Conservation (phyloP, 805 yeast species). For the Metschnikowia dekortorum region DNA sequence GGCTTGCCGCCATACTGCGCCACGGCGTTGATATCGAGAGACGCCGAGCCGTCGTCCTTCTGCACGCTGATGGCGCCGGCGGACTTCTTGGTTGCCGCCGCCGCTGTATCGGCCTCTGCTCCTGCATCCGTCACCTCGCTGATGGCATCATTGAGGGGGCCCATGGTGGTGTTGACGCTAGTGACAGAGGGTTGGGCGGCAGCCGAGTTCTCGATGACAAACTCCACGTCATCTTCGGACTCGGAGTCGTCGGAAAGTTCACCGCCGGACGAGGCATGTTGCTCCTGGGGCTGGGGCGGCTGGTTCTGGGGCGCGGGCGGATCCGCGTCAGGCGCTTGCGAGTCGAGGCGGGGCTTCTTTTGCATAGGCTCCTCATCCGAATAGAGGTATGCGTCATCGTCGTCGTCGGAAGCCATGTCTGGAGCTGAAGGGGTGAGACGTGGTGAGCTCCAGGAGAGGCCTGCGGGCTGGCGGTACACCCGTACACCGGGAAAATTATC, state of each 20-base stretch:
- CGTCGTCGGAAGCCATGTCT: slow-evolving; percentile 44
- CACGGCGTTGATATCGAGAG: slow-evolving; percentile 64
- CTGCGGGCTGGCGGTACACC: no score
- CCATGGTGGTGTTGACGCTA: slow-evolving; percentile 22
- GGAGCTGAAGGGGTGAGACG: background rate
- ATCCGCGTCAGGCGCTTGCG: background rate
- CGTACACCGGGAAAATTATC: no score
- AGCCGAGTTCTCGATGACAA: slow-evolving; percentile 54
- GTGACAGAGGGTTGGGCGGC: slow-evolving; percentile 14
- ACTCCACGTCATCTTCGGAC: slow-evolving; percentile 71
- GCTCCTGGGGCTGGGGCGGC: background rate
- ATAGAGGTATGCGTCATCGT: slow-evolving; percentile 65
- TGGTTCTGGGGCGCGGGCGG: background rate
- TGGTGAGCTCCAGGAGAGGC: no score
- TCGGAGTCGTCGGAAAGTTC: slow-evolving; percentile 31
- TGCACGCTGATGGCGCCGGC: slow-evolving; percentile 25
- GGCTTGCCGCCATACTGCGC: slow-evolving; percentile 79
- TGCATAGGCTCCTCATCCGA: slow-evolving; percentile 32
- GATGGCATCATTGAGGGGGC: slow-evolving; percentile 27
- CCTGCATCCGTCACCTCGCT: slow-evolving; percentile 23
- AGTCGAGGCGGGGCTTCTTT: slow-evolving; percentile 9
- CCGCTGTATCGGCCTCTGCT: background rate
- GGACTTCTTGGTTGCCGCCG: slow-evolving; percentile 20
- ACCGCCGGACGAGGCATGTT: no score
- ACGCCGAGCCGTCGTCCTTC: slow-evolving; percentile 36